phyloP scores from a whole-genome alignment of 345 rosid genomes.

The Microcos paniculata region DNA sequence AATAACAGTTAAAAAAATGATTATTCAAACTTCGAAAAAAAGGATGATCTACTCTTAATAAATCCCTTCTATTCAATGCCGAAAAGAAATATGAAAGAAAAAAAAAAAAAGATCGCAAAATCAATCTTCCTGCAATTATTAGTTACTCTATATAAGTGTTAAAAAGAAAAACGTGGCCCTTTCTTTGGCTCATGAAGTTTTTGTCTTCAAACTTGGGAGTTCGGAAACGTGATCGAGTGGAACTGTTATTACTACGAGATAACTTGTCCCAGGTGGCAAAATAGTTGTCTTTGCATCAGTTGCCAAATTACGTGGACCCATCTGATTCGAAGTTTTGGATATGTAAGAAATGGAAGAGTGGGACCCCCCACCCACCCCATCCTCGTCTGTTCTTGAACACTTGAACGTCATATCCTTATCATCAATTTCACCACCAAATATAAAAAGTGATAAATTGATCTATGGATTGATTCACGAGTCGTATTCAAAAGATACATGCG shows the following conservation, averaged over 20 bases:
- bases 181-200: too few relatives aligned
- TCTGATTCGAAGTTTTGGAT: background rate
- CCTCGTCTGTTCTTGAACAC: background rate
- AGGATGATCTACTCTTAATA: background rate
- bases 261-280: slow-evolving; percentile 3
- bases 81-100: background rate
- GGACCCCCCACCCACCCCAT: too few relatives aligned
- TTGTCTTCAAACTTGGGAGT: too few relatives aligned
- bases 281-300: background rate
- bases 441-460: background rate
- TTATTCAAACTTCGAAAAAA: background rate
- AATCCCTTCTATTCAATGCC: background rate
- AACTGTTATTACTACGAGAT: background rate
- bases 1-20: background rate
- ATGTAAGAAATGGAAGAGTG: background rate
- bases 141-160: too few relatives aligned
- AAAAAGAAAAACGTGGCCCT: too few relatives aligned
- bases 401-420: background rate
- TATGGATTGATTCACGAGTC: background rate
- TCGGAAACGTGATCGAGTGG: background rate
- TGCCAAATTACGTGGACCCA: background rate
- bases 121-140: too few relatives aligned
- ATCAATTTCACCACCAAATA: background rate
- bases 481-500: background rate
- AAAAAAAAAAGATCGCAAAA: too few relatives aligned